These are phyloP conservation scores for Teunomyces stri DNA, from an alignment of 805 yeast species.

Conservation along the genomic window DNA sequence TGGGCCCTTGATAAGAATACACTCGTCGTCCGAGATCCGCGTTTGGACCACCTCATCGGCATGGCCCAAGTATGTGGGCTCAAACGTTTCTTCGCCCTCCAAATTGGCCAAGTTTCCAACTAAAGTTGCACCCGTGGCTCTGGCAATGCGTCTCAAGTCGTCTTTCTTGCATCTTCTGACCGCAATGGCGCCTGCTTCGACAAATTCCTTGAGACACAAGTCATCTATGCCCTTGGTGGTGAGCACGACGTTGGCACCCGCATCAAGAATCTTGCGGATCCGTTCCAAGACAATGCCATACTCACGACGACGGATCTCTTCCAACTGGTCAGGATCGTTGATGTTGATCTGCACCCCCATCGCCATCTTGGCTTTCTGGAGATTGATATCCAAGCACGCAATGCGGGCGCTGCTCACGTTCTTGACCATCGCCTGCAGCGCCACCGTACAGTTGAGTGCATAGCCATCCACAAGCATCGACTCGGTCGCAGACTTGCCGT, in stretches of 20 bases:
- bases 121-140: conserved; percentile 96
- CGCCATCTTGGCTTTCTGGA: conserved; percentile 96
- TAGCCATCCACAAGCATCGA: conserved; percentile 88
- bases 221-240: conserved; percentile 96
- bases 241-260: conserved; percentile 91
- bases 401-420: conserved; percentile 68
- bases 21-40: conserved; percentile 92
- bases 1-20: conserved; percentile 87
- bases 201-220: conserved; percentile 84
- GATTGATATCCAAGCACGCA: conserved; percentile 86
- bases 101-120: conserved; percentile 84
- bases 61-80: conserved; percentile 75
- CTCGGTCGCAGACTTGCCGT: conserved; percentile 89
- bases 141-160: conserved; percentile 92
- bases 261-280: conserved; percentile 71
- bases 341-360: conserved; percentile 97
- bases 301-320: conserved; percentile 86
- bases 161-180: conserved; percentile 97
- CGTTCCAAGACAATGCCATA: conserved; percentile 82
- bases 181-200: conserved; percentile 89
- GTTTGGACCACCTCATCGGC: conserved; percentile 92
- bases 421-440: conserved; percentile 94
- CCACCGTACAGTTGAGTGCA: conserved; percentile 95
- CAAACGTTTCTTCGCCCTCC: conserved; percentile 95
- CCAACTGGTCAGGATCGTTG: conserved; percentile 96